A percentile compares a stretch with the other conserved stretches of the same genome.
Conservation (phyloP, 164 flowering plant genomes). For the Stephania yunnanensis region DNA sequence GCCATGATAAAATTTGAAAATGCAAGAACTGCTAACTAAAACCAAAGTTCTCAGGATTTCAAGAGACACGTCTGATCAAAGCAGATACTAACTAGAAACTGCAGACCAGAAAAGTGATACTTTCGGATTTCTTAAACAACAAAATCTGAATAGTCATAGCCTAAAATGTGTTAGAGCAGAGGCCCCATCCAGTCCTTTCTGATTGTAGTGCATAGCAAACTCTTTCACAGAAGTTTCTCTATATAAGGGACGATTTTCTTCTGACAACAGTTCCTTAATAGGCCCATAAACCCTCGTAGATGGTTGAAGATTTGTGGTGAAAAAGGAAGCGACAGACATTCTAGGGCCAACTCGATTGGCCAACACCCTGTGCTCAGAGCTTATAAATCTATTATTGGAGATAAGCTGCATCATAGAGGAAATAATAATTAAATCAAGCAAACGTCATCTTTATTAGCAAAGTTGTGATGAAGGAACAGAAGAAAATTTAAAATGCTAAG, state of each 20-base stretch:
- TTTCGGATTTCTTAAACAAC: neutral
- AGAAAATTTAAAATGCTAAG: too few species aligned
- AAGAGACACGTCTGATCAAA: neutral
- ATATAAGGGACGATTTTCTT: slow-evolving; percentile 31
- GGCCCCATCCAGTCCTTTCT: slow-evolving; percentile 8
- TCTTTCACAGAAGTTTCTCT: slow-evolving; percentile 24
- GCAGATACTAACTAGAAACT: neutral
- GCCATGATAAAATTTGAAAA: too few species aligned
- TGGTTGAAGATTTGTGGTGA: slow-evolving; percentile 4
- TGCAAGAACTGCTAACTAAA: too few species aligned
- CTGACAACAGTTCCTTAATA: slow-evolving; percentile 34
- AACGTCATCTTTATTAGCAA: neutral
- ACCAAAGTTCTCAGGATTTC: too few species aligned
- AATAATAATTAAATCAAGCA: neutral
- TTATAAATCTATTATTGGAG: slow-evolving; percentile 34
- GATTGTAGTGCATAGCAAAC: slow-evolving; percentile 1
- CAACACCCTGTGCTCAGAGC: slow-evolving; percentile 30
- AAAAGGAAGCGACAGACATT: slow-evolving; percentile 35
- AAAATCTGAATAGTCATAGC: neutral
- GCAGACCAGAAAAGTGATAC: too few species aligned
- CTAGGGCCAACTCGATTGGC: slow-evolving; percentile 31
- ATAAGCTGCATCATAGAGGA: slow-evolving; percentile 28
- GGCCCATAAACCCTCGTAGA: slow-evolving; percentile 27
- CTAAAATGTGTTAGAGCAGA: neutral
- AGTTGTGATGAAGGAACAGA: too few species aligned